Evolutionary conservation across 768 basidiomycete genomes (phyloP).

Genomic region (Gelatoporia subvermispora): DNA sequence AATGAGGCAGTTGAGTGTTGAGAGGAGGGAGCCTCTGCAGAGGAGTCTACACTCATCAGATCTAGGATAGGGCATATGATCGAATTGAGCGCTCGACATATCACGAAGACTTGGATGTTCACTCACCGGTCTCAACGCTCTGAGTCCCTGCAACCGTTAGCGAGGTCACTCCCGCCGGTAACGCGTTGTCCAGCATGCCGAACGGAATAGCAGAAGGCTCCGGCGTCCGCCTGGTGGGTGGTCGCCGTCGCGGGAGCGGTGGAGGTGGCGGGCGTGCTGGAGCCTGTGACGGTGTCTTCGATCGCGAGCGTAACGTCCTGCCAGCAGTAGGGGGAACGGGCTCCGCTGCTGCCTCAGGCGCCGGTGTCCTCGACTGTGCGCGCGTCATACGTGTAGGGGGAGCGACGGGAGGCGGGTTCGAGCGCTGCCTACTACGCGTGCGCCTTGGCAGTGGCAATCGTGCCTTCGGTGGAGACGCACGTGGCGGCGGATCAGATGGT

Average conservation of each 20-base stretch:
- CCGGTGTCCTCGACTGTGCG: slow-evolving; percentile 6
- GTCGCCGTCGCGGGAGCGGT: slow-evolving; percentile 1
- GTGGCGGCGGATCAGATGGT: neutral
- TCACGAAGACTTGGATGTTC: no score
- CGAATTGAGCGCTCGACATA: no score
- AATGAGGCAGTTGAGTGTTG: no score
- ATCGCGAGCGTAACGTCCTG: neutral
- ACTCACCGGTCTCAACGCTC: no score
- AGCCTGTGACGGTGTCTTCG: no score
- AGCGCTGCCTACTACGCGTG: no score
- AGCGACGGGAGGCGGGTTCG: neutral
- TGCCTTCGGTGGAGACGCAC: neutral
- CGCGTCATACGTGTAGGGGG: neutral
- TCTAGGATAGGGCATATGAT: no score
- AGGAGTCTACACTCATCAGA: neutral
- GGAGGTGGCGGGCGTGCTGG: neutral
- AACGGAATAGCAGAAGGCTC: neutral
- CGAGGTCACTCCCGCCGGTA: no score
- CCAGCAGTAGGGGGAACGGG: no score
- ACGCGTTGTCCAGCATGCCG: no score
- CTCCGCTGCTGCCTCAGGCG: neutral
- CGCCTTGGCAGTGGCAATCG: neutral
- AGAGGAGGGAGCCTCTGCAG: no score
- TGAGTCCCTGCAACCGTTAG: no score
- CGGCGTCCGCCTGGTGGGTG: slow-evolving; percentile 1